Base-by-base conservation (phyloP, 257 asterid genomes). In the Lantana camara region DNA sequence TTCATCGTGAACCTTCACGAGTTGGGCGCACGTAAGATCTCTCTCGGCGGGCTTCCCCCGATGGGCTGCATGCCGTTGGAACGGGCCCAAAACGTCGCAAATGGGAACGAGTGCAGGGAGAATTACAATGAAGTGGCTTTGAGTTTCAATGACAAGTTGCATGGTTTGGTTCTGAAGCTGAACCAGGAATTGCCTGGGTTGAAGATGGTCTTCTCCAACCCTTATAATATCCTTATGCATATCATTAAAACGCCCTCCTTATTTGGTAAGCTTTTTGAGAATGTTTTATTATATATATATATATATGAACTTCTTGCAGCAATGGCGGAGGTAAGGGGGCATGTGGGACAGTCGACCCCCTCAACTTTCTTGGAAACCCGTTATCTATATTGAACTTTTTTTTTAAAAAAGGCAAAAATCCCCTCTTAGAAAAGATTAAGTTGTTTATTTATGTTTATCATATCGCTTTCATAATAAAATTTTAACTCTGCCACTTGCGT, bases 11-110 rank as follows among this genome's bases (percentile, higher is more conserved):
- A 70, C 7, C 87, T 92, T 6, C 80, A 87, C 38, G 63, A 62
- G 21, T 91, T 87, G 2, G 98, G 97, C 15, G 95, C 90, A 1
- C 89, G 93, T 5, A 89, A 85, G 45, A 87, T 89, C 38, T 85
- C 95, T 35, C 73, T 89, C 0, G 86, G 88, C 0, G 98, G 97
- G 11, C 78, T 92, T 29, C 88, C 95, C 21, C 98, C 98, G 0
- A 87, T 92, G 82, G 97, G 98, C 0, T 92, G 98, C 35, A 82
- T 92, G 90, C 98, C 98, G 9, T 37, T 89, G 38, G 91, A 85
- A 65, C 82, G 98, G 77, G 81, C 85, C 13, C 60, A 63, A 53
- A 89, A 89, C 41, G 0, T 75, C 4, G 59, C 10, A 4, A 70
- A 60, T 70, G 80, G 78, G 30, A 71, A 75, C 60, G 72, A 17